A percentile compares a stretch with the other conserved stretches of the same genome.
phyloP scores from a whole-genome alignment of 768 basidiomycete species.

The Tulasnella sp. region DNA sequence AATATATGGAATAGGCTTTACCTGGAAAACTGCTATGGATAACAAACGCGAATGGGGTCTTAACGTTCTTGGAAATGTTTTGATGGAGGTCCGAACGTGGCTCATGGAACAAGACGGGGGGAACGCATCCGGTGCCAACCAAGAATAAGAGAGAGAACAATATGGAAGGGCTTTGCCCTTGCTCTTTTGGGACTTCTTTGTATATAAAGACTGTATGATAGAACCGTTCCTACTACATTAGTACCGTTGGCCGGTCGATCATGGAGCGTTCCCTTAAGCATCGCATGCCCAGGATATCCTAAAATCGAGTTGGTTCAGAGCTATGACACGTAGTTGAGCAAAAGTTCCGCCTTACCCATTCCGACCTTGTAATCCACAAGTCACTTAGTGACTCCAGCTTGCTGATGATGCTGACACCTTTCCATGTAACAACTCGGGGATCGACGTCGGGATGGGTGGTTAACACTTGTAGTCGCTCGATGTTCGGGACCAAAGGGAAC shows the following conservation, averaged over 20 bases:
- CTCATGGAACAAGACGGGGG: slow-evolving; percentile 41
- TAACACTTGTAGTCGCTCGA: slow-evolving; percentile 89
- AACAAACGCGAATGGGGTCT: slow-evolving; percentile 55
- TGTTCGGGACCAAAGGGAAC: slow-evolving; percentile 76
- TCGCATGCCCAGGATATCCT: slow-evolving; percentile 47
- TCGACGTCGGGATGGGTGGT: slow-evolving; percentile 95
- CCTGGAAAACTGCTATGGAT: slow-evolving; percentile 53
- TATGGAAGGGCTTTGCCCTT: background rate
- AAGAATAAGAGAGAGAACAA: background rate
- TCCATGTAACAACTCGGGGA: slow-evolving; percentile 89
- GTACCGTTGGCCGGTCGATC: slow-evolving; percentile 24
- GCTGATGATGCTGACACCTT: slow-evolving; percentile 87
- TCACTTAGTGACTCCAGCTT: slow-evolving; percentile 91
- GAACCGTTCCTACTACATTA: background rate
- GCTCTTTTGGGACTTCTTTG: background rate
- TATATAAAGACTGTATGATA: background rate
- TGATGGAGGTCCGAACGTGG: slow-evolving; percentile 50
- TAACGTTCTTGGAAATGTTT: slow-evolving; percentile 58
- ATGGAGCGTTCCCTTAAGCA: slow-evolving; percentile 46
- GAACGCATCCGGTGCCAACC: background rate
- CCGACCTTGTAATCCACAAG: slow-evolving; percentile 81
- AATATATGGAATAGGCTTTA: slow-evolving; percentile 68
- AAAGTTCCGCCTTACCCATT: slow-evolving; percentile 69
- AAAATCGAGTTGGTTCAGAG: background rate
- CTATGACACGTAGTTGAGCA: too few species aligned